These are phyloP conservation scores for Salix viminalis DNA, from an alignment of 345 rosid species.

Conservation along the genomic window DNA sequence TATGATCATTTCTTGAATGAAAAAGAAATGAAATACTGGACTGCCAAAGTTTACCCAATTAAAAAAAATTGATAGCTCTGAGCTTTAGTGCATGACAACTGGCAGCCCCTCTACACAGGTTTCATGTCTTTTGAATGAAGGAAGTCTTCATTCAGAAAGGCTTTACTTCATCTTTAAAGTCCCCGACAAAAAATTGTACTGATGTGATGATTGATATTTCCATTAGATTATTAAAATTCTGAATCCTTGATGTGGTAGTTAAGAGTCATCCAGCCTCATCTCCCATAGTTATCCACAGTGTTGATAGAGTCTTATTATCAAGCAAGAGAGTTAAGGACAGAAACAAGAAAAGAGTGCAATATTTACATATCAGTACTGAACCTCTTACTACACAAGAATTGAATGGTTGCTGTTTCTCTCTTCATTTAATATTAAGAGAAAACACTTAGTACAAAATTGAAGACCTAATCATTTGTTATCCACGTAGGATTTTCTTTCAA, in stretches of 20 bases:
- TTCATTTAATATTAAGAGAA: background rate
- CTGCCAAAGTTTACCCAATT: background rate
- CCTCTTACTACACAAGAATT: background rate
- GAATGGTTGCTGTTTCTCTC: background rate
- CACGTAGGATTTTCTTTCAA: background rate
- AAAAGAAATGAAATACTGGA: background rate
- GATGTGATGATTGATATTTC: background rate
- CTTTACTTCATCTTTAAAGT: background rate
- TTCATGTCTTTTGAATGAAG: background rate
- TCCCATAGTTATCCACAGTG: background rate
- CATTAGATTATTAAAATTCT: background rate
- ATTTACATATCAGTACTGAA: background rate
- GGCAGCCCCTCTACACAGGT: background rate
- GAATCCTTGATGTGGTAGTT: conserved; percentile 1
- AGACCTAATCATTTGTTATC: background rate
- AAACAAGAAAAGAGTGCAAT: background rate
- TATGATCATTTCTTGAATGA: background rate
- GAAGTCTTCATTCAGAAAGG: background rate
- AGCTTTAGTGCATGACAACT: background rate
- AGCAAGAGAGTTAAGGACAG: background rate
- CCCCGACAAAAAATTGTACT: background rate
- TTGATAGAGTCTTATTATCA: background rate
- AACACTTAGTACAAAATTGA: background rate
- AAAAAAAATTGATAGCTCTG: background rate
- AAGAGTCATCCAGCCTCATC: background rate